Percentiles rank a stretch among this genome's conserved stretches.
phyloP scores from a whole-genome alignment of 768 basidiomycete genomes.

The Cubamyces lactineus region DNA sequence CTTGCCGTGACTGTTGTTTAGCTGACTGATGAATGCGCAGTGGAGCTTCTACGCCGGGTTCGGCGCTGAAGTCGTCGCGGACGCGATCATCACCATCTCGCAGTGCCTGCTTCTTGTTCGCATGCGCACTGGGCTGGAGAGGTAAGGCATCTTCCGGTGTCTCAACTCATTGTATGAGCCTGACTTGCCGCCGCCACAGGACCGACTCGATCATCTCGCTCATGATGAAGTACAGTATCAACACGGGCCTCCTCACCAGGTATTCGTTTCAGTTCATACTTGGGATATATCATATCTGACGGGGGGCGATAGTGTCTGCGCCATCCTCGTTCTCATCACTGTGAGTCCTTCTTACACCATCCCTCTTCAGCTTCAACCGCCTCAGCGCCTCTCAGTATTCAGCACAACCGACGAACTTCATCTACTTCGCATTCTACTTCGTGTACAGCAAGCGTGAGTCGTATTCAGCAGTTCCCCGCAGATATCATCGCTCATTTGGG shows the following conservation, averaged over 20 bases:
- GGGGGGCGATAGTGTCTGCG: slow-evolving; percentile 6
- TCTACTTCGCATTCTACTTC: slow-evolving; percentile 28
- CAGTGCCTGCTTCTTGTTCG: slow-evolving; percentile 20
- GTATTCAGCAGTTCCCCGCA: no score
- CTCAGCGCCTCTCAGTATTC: slow-evolving; percentile 9
- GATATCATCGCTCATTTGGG: no score
- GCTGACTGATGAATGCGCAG: not conserved
- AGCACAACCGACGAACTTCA: slow-evolving; percentile 14
- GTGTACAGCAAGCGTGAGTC: slow-evolving; percentile 26
- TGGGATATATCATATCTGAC: no score
- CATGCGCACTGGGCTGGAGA: slow-evolving; percentile 20
- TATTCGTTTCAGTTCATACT: not conserved
- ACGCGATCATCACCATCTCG: slow-evolving; percentile 19
- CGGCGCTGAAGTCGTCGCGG: slow-evolving; percentile 18
- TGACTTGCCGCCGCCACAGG: slow-evolving; percentile 8
- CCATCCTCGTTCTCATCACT: slow-evolving; percentile 14
- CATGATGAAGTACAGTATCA: slow-evolving; percentile 26
- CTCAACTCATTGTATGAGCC: not conserved
- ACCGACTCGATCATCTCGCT: slow-evolving; percentile 23
- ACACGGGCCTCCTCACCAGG: slow-evolving; percentile 28
- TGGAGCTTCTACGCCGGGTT: slow-evolving; percentile 29
- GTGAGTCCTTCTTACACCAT: slow-evolving; percentile 4
- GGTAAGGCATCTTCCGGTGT: not conserved
- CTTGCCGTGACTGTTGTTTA: not conserved
- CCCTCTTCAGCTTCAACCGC: no score